phyloP scores from a whole-genome alignment of 2,329 filamentous ascomycete species.

The Cladophialophora yegresii region DNA sequence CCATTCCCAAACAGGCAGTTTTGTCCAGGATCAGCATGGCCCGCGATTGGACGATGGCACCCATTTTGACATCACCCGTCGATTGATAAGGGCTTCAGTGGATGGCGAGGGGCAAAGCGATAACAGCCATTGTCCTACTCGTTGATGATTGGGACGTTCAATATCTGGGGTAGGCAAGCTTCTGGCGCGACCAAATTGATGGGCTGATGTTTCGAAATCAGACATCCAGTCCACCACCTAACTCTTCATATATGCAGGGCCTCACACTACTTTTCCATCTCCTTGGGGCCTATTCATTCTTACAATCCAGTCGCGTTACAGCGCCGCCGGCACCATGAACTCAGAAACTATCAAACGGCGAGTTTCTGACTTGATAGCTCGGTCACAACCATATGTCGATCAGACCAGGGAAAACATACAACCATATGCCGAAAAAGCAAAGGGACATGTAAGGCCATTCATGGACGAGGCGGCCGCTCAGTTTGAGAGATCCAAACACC shows the following conservation, averaged over 20 bases:
- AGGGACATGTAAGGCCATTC: slow-evolving; percentile 19
- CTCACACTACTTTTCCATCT: background rate
- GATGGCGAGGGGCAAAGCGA: slow-evolving; percentile 10
- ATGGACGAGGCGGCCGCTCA: slow-evolving; percentile 22
- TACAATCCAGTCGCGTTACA: background rate
- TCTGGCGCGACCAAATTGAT: background rate
- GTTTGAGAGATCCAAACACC: slow-evolving; percentile 20
- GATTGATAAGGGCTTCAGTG: slow-evolving; percentile 29
- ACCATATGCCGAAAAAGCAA: background rate
- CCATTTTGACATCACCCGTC: slow-evolving; percentile 17
- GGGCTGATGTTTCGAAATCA: slow-evolving; percentile 18
- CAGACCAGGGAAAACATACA: slow-evolving; percentile 13
- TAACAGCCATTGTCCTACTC: slow-evolving; percentile 7
- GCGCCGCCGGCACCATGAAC: slow-evolving; percentile 17
- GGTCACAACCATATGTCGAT: slow-evolving; percentile 30
- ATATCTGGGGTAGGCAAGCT: slow-evolving; percentile 6
- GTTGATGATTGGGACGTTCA: background rate
- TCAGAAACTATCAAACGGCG: slow-evolving; percentile 18
- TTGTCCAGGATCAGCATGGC: slow-evolving; percentile 17
- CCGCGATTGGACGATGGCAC: slow-evolving; percentile 23
- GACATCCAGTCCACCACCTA: slow-evolving; percentile 15
- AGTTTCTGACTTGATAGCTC: slow-evolving; percentile 21
- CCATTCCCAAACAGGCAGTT: slow-evolving; percentile 26
- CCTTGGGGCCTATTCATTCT: background rate
- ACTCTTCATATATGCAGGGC: slow-evolving; percentile 14